Evolutionary conservation across 306 rosid species (phyloP).

Genomic region (Oemleria cerasiformis): DNA sequence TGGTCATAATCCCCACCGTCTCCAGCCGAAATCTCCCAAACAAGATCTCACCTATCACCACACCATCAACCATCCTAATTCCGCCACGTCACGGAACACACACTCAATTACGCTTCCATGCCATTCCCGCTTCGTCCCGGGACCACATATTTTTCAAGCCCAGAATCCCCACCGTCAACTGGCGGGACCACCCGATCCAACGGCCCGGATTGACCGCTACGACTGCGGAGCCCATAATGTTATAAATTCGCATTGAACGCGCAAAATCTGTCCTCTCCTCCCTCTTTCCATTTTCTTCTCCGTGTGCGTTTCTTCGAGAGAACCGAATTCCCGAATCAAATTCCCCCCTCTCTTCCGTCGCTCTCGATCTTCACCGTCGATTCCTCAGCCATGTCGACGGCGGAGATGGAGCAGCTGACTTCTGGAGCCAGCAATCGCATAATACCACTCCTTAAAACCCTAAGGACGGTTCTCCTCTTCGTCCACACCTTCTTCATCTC

Average conservation of each 20-base stretch:
- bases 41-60: not conserved
- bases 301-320: not conserved
- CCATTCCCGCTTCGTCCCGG: not conserved
- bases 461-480: constrained; percentile 52
- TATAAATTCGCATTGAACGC: not conserved
- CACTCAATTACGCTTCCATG: not conserved
- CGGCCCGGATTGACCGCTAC: not conserved
- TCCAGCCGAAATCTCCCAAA: not conserved
- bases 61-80: not conserved
- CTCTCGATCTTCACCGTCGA: constrained; percentile 1
- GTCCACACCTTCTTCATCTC: constrained; percentile 62
- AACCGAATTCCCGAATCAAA: not conserved
- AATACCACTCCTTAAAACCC: constrained; percentile 69
- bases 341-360: not conserved
- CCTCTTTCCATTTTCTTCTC: not conserved
- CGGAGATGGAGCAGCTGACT: constrained; percentile 81
- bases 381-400: constrained; percentile 47
- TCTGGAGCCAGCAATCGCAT: constrained; percentile 99
- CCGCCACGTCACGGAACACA: not conserved
- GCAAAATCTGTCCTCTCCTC: not conserved
- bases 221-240: not conserved
- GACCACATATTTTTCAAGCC: not conserved
- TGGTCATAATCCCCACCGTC: not conserved
- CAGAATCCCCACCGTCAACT: not conserved
- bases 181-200: not conserved